Evolutionary conservation across 2,329 filamentous ascomycete species (phyloP).

Genomic region (Cordyceps fumosorosea): DNA sequence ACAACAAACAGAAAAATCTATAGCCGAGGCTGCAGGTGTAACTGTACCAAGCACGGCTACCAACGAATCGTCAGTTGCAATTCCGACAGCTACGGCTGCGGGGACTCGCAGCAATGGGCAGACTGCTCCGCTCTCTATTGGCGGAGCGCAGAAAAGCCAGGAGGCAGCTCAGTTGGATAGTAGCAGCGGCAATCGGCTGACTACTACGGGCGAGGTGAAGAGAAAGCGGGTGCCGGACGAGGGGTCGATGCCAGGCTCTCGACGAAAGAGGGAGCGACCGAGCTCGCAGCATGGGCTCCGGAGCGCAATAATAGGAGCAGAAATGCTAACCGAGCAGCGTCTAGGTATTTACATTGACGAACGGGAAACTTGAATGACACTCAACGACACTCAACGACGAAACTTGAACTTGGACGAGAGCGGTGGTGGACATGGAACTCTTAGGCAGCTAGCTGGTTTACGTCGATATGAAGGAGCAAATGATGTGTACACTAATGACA

Average conservation of each 20-base stretch:
- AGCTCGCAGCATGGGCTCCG: background rate
- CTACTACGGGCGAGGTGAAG: background rate
- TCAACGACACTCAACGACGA: no score
- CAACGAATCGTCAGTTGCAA: background rate
- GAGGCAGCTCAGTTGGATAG: background rate
- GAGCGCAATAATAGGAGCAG: background rate
- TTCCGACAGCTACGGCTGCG: background rate
- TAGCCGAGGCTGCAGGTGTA: background rate
- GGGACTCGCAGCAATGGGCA: background rate
- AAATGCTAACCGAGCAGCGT: background rate
- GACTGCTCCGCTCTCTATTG: background rate
- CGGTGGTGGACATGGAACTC: background rate
- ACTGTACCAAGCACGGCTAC: background rate
- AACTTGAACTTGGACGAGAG: background rate
- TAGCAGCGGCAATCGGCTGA: background rate
- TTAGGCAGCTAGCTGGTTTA: background rate
- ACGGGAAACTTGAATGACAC: background rate
- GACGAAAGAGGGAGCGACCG: background rate
- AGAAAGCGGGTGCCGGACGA: slow-evolving; percentile 4
- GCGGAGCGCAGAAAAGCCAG: background rate
- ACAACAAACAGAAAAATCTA: background rate
- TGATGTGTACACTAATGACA: no score
- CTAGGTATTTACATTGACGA: background rate
- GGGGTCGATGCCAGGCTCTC: background rate
- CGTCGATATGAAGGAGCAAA: no score